Evolutionary conservation across 1,139 yeast genomes (phyloP).

Genomic region (Zygosaccharomyces pseudobailii): DNA sequence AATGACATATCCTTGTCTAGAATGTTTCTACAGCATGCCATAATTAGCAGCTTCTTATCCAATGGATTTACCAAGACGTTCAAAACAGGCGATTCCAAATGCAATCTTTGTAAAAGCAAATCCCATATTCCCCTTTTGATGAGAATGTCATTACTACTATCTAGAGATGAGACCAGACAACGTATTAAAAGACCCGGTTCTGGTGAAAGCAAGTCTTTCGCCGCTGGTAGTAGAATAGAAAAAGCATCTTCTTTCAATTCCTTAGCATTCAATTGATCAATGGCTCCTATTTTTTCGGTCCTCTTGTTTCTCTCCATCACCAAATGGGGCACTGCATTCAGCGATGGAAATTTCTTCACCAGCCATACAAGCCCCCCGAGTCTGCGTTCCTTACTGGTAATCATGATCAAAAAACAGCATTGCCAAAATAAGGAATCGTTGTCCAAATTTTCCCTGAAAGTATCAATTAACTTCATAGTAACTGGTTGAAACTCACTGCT

Average conservation of each 20-base stretch:
- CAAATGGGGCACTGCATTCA: slow-evolving; percentile 35
- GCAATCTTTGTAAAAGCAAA: slow-evolving; percentile 60
- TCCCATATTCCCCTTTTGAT: slow-evolving; percentile 91
- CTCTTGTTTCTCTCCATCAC: slow-evolving; percentile 17
- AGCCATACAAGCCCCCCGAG: slow-evolving; percentile 83
- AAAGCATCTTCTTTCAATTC: slow-evolving; percentile 20
- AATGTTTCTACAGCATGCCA: slow-evolving; percentile 63
- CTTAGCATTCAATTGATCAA: slow-evolving; percentile 11
- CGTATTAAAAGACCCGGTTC: slow-evolving; percentile 75
- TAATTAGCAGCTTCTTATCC: slow-evolving; percentile 56
- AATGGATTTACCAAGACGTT: slow-evolving; percentile 42
- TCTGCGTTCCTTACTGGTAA: slow-evolving; percentile 72
- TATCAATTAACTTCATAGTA: slow-evolving; percentile 55
- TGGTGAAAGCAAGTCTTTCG: slow-evolving; percentile 60
- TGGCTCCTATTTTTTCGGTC: slow-evolving; percentile 12
- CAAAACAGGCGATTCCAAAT: slow-evolving; percentile 57
- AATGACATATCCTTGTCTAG: slow-evolving; percentile 86
- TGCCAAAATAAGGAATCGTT: slow-evolving; percentile 87
- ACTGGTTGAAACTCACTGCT: slow-evolving; percentile 73
- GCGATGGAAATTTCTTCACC: slow-evolving; percentile 58
- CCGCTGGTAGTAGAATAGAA: slow-evolving; percentile 45
- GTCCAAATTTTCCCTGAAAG: slow-evolving; percentile 50
- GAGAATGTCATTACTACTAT: slow-evolving; percentile 55
- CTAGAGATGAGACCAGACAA: slow-evolving; percentile 65
- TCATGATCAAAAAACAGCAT: slow-evolving; percentile 65